These are phyloP conservation scores for Durusdinium trenchii DNA, from an alignment of 73 alveolate genomes.

Conservation along the genomic window DNA sequence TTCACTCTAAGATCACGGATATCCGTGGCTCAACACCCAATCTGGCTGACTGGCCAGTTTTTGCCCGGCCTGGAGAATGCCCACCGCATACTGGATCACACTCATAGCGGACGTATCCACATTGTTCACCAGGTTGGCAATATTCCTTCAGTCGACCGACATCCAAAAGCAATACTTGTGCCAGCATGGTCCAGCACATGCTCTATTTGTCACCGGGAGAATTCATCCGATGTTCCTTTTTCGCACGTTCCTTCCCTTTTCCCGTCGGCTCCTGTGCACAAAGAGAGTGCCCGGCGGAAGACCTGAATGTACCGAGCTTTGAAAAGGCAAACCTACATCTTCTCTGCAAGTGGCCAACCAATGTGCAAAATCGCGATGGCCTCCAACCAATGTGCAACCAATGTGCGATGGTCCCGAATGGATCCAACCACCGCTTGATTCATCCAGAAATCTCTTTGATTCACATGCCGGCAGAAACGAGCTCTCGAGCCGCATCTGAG, in stretches of 20 bases:
- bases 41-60: too few relatives aligned
- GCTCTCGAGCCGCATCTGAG: too few relatives aligned
- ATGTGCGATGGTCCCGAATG: not conserved
- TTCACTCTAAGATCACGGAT: too few relatives aligned
- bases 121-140: conserved; percentile 90
- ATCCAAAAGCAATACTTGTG: not conserved
- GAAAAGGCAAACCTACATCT: not conserved
- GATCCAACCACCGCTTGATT: too few relatives aligned
- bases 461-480: too few relatives aligned
- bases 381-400: not conserved
- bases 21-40: too few relatives aligned
- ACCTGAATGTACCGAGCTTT: not conserved
- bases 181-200: not conserved
- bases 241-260: too few relatives aligned
- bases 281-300: conserved; percentile 59
- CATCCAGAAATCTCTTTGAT: too few relatives aligned
- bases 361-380: too few relatives aligned
- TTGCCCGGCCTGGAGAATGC: conserved; percentile 21
- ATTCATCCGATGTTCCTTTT: too few relatives aligned
- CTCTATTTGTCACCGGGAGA: too few relatives aligned
- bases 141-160: conserved; percentile 16
- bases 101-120: conserved; percentile 61
- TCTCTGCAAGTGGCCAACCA: not conserved
- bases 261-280: conserved; percentile 56
- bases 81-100: conserved; percentile 94